Percentiles rank a stretch among this genome's conserved stretches.
Evolutionary conservation across 768 basidiomycete species (phyloP).

Genomic region (Hysterangium stoloniferum): DNA sequence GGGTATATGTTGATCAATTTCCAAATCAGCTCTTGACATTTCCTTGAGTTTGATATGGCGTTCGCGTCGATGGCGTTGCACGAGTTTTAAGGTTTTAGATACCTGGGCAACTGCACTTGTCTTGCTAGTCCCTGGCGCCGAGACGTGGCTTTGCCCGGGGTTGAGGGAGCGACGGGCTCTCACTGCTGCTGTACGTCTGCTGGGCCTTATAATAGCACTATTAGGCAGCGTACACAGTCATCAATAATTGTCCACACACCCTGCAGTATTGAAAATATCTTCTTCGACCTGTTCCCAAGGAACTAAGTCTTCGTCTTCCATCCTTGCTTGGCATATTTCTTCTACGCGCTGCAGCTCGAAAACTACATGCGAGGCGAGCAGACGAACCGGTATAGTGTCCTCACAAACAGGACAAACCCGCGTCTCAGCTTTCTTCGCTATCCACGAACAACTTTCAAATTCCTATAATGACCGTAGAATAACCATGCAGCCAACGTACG

Average conservation of each 20-base stretch:
- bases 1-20: conserved; percentile 15
- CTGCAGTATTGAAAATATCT: conserved; percentile 1
- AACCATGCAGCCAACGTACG: not conserved
- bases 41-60: conserved; percentile 62
- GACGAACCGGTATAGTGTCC: conserved; percentile 63
- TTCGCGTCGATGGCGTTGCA: conserved; percentile 63
- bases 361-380: conserved; percentile 55
- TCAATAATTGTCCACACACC: conserved; percentile 15
- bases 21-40: conserved; percentile 47
- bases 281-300: conserved; percentile 8
- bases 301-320: conserved; percentile 7
- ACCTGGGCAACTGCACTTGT: conserved; percentile 25
- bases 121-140: conserved; percentile 12
- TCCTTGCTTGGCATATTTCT: conserved; percentile 32
- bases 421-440: conserved; percentile 46
- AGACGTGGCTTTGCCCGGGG: conserved; percentile 9
- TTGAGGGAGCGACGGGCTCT: conserved; percentile 34
- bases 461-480: not conserved
- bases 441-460: not conserved
- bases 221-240: conserved; percentile 25
- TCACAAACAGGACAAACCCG: conserved; percentile 67
- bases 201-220: conserved; percentile 15
- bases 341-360: conserved; percentile 66
- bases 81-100: conserved; percentile 48
- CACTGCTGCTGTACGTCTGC: conserved; percentile 38